Evolutionary conservation across 2,329 filamentous ascomycete species (phyloP).

Genomic region (Aspergillus sp.): DNA sequence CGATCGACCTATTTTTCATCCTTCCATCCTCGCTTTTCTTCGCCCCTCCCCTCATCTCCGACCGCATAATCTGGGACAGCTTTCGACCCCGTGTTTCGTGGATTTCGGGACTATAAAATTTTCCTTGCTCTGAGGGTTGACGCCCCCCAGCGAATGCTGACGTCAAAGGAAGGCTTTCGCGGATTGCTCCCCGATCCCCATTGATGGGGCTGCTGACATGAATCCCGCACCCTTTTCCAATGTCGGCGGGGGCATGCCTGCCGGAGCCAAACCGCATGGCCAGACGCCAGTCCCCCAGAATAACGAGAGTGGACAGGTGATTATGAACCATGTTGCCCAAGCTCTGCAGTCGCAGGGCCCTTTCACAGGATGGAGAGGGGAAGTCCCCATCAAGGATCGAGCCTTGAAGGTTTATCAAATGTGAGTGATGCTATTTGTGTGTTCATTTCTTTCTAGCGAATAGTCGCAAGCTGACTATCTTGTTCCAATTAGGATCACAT

Average conservation of each 20-base stretch:
- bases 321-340: conserved; percentile 36
- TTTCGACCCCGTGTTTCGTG: background rate
- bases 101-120: background rate
- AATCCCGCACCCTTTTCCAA: conserved; percentile 38
- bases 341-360: conserved; percentile 37
- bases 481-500: conserved; percentile 34
- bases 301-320: conserved; percentile 30
- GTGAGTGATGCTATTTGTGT: conserved; percentile 21
- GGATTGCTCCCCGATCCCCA: conserved; percentile 33
- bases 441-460: background rate
- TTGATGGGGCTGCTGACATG: conserved; percentile 36
- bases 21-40: background rate
- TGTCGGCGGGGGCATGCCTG: conserved; percentile 31
- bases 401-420: conserved; percentile 41
- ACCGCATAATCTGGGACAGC: background rate
- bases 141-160: conserved; percentile 32
- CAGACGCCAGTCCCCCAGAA: conserved; percentile 27
- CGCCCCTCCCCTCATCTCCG: background rate
- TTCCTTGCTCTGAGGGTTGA: conserved; percentile 7
- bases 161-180: conserved; percentile 20
- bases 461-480: conserved; percentile 8
- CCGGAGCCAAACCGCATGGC: conserved; percentile 25
- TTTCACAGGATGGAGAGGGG: conserved; percentile 42
- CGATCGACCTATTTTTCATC: background rate
- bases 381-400: conserved; percentile 35